Evolutionary conservation across 1,139 yeast species (phyloP).

Genomic region (Citeromyces siamensis): DNA sequence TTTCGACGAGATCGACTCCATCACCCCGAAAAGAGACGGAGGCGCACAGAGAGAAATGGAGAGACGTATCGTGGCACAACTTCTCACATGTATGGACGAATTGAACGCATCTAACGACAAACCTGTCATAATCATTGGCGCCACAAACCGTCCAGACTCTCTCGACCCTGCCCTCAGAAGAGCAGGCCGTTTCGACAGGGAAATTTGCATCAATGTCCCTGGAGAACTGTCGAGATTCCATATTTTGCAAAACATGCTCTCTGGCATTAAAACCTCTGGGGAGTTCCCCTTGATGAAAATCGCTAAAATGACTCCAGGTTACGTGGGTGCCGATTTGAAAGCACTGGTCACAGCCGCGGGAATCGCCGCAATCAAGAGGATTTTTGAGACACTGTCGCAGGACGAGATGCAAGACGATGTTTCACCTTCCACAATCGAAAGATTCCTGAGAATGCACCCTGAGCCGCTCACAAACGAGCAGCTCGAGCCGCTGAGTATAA

Average conservation of each 20-base stretch:
- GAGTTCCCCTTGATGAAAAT: conserved; percentile 64
- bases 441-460: conserved; percentile 64
- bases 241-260: conserved; percentile 66
- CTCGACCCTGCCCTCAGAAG: conserved; percentile 95
- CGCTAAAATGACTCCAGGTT: conserved; percentile 91
- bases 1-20: conserved; percentile 97
- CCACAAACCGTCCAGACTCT: conserved; percentile 96
- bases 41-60: conserved; percentile 99
- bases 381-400: conserved; percentile 30
- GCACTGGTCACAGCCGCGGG: conserved; percentile 96
- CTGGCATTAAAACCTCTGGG: conserved; percentile 52
- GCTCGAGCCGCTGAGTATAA: conserved; percentile 91
- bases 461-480: conserved; percentile 67
- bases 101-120: conserved; percentile 80
- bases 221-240: conserved; percentile 72
- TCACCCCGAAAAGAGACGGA: conserved; percentile 99
- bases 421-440: conserved; percentile 53
- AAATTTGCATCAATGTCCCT: conserved; percentile 78
- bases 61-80: conserved; percentile 89
- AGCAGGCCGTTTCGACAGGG: conserved; percentile 97
- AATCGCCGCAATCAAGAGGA: conserved; percentile 84
- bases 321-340: conserved; percentile 94
- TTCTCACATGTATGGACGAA: conserved; percentile 90
- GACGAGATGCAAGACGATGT: conserved; percentile 14
- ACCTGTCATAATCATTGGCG: conserved; percentile 96